Base-by-base conservation (phyloP, 208 protist species). In the Balamuthia mandrillaris region DNA sequence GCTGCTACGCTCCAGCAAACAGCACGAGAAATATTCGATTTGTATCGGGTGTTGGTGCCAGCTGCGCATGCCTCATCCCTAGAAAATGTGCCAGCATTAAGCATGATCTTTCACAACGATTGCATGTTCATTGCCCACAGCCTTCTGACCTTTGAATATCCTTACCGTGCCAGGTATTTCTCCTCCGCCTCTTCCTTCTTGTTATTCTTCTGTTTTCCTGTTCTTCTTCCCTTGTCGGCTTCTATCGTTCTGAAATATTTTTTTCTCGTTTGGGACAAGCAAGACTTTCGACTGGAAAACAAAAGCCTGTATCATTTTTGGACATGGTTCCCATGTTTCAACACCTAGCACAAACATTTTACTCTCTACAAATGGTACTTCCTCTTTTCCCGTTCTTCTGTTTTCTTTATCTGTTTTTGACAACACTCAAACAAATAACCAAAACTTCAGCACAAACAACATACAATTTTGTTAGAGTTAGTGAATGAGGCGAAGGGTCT, bases 41-140 rank as follows among this genome's bases (percentile, higher is more conserved):
- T 79, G 14, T 79, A 60, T 37, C 47, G 70, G 18, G 70, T 49
- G 6, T 60, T 79, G 33, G 58, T 79, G 70, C 70, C 70, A 37
- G 58, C 42, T 6, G 35, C 39, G 33, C 70, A 79, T 42, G 58
- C 52, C 14, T 42, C 52, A 37, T 44, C 70, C 0, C 37, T 79
- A 4, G 58, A 79, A 37, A 21, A 16, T 33, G 47, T 74, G 7
- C 68, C 84, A 9, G 42, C 37, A 14, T 61, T 81, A 10, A 47
- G 24, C 14, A 70, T 70, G 58, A 58, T 70, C 41, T 88, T 88
- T 39, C 37, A 85, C 60, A 72, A 65, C 63, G 85, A 88, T 60
- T 88, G 85, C 63, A 35, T 78, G 29, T 88, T 81, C n/a, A 7
- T 88, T 9, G 78, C 85, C 9, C 85, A 83, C 33, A 74, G 77